Conservation (phyloP, 345 rosid genomes). For the Brassica carinata region DNA sequence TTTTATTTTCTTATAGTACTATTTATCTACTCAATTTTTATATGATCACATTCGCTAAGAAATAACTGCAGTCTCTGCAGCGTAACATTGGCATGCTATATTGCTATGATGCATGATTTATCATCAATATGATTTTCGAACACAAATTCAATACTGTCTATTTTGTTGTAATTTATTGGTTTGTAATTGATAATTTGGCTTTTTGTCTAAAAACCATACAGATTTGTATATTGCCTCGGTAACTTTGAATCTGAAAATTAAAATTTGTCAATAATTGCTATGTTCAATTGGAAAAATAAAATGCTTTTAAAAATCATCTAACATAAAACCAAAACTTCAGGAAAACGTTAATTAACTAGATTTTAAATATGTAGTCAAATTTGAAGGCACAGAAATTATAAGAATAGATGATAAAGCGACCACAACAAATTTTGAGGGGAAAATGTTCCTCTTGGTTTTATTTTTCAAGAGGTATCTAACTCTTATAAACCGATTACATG, state of each 20-base stretch:
- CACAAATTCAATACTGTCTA: neutral
- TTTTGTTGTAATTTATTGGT: neutral
- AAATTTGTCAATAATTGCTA: neutral
- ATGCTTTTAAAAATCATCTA: neutral
- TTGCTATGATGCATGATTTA: neutral
- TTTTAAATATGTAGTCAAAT: neutral
- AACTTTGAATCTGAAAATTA: neutral
- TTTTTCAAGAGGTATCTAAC: neutral
- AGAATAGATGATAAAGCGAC: neutral
- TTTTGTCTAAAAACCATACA: neutral
- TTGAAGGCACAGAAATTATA: neutral
- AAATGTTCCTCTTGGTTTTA: neutral
- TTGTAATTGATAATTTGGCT: neutral
- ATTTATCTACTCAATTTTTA: neutral
- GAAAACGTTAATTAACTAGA: neutral
- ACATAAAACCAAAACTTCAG: neutral
- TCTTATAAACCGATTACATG: neutral
- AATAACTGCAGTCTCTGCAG: neutral
- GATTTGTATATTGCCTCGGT: neutral
- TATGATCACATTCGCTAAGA: neutral
- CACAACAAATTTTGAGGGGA: neutral
- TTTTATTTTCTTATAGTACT: neutral
- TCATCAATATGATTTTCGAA: neutral
- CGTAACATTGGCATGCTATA: neutral
- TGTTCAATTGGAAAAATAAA: neutral